These are phyloP conservation scores for Yamadazyma dushanensis DNA, from an alignment of 1,139 yeast genomes.

Conservation along the genomic window DNA sequence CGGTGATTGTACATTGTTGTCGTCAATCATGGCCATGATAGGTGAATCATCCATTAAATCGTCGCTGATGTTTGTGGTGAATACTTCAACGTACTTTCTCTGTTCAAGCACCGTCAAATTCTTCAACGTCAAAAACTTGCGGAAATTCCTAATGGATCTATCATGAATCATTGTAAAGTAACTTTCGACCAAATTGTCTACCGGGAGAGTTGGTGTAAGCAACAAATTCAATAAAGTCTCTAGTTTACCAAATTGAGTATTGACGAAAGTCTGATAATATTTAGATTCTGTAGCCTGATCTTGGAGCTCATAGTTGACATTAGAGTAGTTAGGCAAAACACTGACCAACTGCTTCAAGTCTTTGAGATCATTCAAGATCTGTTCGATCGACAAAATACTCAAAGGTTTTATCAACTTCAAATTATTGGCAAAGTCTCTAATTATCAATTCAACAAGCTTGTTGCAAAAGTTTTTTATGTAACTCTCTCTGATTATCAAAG, in stretches of 20 bases:
- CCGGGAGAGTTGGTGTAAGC: constrained; percentile 61
- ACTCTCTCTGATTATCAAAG: constrained; percentile 66
- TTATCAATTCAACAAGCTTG: constrained; percentile 66
- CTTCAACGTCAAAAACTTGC: constrained; percentile 64
- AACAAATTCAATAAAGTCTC: constrained; percentile 68
- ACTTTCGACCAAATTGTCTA: constrained; percentile 61
- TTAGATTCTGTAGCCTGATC: constrained; percentile 6
- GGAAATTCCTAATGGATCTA: constrained; percentile 58
- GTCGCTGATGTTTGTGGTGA: constrained; percentile 56
- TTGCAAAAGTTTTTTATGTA: constrained; percentile 76
- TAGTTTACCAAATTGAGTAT: constrained; percentile 48
- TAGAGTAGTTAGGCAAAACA: constrained; percentile 48
- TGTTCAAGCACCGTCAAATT: constrained; percentile 46
- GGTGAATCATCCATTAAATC: constrained; percentile 19
- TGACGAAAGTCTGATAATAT: constrained; percentile 50
- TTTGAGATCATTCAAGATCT: constrained; percentile 70
- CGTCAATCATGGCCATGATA: constrained; percentile 14
- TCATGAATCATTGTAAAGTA: constrained; percentile 73
- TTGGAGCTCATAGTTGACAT: constrained; percentile 27
- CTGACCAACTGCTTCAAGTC: constrained; percentile 58
- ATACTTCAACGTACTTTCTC: constrained; percentile 56
- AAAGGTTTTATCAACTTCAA: constrained; percentile 66
- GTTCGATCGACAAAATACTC: constrained; percentile 73
- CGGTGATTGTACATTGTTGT: constrained; percentile 13
- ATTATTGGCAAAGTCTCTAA: constrained; percentile 56